Evolutionary conservation across 2,329 filamentous ascomycete species (phyloP).

Genomic region (Aspergillus persii): DNA sequence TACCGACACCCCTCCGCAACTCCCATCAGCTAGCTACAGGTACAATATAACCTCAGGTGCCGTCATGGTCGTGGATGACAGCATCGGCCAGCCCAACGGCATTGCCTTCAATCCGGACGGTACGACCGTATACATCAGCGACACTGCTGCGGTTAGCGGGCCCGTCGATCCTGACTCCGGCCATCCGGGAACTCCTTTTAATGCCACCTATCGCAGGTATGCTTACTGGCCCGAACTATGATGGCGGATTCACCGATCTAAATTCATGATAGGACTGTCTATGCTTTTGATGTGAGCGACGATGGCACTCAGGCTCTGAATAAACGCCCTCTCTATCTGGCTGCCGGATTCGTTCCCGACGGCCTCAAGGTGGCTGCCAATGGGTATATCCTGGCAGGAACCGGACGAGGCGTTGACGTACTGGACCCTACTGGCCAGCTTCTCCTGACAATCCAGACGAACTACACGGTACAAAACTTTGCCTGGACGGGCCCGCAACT

Average conservation of each 20-base stretch:
- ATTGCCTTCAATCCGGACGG: constrained; percentile 46
- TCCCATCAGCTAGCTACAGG: constrained; percentile 39
- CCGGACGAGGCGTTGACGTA: constrained; percentile 42
- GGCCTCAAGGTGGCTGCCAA: constrained; percentile 44
- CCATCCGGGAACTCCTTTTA: constrained; percentile 26
- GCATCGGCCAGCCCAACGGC: constrained; percentile 45
- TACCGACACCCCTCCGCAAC: constrained; percentile 36
- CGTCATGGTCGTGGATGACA: constrained; percentile 42
- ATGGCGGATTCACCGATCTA: neutral
- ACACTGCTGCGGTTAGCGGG: constrained; percentile 34
- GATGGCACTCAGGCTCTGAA: constrained; percentile 36
- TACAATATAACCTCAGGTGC: constrained; percentile 43
- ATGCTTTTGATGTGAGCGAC: constrained; percentile 40
- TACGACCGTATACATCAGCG: constrained; percentile 46
- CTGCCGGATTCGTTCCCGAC: constrained; percentile 42
- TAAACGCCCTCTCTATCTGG: constrained; percentile 41
- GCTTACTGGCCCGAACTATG: neutral
- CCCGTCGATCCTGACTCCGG: constrained; percentile 22
- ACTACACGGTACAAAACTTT: constrained; percentile 46
- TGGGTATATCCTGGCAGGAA: constrained; percentile 41
- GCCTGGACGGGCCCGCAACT: constrained; percentile 42
- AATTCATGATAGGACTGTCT: constrained; percentile 28
- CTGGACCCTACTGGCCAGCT: constrained; percentile 38
- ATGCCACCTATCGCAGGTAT: constrained; percentile 27
- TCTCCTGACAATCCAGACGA: constrained; percentile 43